phyloP scores from a whole-genome alignment of 2,329 filamentous ascomycete genomes.

The Colletotrichum godetiae region DNA sequence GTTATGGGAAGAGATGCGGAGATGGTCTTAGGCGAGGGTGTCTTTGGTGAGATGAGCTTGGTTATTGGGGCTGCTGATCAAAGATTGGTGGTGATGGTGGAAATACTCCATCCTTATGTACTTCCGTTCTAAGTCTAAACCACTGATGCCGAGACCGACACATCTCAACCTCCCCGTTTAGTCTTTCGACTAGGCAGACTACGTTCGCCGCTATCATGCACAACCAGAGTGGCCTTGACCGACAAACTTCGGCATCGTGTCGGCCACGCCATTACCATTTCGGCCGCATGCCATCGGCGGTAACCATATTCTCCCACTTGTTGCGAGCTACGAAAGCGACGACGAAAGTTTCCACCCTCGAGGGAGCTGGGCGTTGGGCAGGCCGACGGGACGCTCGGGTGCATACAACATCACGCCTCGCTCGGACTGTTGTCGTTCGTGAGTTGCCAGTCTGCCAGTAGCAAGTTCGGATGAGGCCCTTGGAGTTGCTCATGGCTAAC shows the following conservation, averaged over 20 bases:
- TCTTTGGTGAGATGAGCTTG: not conserved
- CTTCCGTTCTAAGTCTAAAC: not conserved
- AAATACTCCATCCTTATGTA: not conserved
- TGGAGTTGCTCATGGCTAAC: not conserved
- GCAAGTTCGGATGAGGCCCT: slow-evolving; percentile 23
- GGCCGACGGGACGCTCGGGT: slow-evolving; percentile 4
- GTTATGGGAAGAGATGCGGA: too few species aligned
- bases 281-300: not conserved
- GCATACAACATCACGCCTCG: not conserved
- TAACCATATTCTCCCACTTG: not conserved
- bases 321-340: slow-evolving; percentile 7
- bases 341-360: not conserved
- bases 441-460: slow-evolving; percentile 2
- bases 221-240: not conserved
- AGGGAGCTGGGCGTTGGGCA: not conserved
- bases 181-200: not conserved
- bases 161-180: not conserved
- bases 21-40: not conserved
- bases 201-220: slow-evolving; percentile 11
- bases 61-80: not conserved
- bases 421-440: slow-evolving; percentile 13
- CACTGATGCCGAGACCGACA: not conserved
- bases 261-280: not conserved
- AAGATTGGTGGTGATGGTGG: fast-evolving
- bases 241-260: not conserved